These are phyloP conservation scores for Cicer bijugum DNA, from an alignment of 306 rosid genomes.

Conservation along the genomic window DNA sequence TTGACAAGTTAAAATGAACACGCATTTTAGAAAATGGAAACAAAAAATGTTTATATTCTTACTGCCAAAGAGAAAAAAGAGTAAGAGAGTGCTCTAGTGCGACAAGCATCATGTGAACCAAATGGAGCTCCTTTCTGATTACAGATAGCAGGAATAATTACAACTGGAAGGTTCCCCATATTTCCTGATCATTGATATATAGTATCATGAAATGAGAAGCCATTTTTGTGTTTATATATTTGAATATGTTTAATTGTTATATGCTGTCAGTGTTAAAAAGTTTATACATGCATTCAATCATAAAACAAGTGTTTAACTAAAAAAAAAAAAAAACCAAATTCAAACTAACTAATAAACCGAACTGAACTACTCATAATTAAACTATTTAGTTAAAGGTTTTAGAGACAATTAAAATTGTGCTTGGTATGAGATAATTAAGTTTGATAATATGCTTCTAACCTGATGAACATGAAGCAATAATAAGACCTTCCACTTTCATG, in stretches of 20 bases:
- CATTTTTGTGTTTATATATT: not conserved
- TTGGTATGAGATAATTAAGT: constrained; percentile 16
- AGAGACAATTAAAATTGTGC: not conserved
- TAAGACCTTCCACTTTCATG: constrained; percentile 77
- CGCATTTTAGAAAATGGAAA: too few species aligned
- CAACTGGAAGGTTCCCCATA: constrained; percentile 85
- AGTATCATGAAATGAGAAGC: not conserved
- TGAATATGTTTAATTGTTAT: too few species aligned
- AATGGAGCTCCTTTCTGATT: constrained; percentile 76
- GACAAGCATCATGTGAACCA: constrained; percentile 59
- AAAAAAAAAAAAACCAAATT: too few species aligned
- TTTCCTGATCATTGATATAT: constrained; percentile 69
- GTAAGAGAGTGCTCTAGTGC: constrained; percentile 67
- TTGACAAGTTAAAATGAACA: too few species aligned
- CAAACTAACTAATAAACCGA: too few species aligned
- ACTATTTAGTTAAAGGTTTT: too few species aligned
- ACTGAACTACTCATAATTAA: too few species aligned
- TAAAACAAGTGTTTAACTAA: too few species aligned
- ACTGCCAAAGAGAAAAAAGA: constrained; percentile 92
- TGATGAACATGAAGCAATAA: constrained; percentile 77
- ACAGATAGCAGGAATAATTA: constrained; percentile 84
- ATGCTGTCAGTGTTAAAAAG: too few species aligned
- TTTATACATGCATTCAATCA: too few species aligned
- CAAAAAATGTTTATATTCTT: too few species aligned
- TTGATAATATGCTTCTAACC: constrained; percentile 52